Evolutionary conservation across 441 rosid species (phyloP), one percentile per base, ranked within the genome.

Genomic region (Syzygium malaccense): DNA sequence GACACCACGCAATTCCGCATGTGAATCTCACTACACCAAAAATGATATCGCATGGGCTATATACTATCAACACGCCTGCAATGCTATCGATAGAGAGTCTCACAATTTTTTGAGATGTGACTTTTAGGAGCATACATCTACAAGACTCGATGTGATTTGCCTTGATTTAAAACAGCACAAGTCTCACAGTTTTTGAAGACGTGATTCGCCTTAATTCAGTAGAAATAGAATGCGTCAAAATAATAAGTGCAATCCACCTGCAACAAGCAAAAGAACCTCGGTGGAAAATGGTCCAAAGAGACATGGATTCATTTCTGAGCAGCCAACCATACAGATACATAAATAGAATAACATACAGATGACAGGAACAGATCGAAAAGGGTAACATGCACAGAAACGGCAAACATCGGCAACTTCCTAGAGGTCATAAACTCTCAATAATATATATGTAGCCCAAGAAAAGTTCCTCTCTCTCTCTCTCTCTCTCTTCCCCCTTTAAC

Each of bases 321-420:
- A 68, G 45, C 26, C 48, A 68, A 33, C 25, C 25, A 66, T 17
- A 18, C 25, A 32, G 25, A 32, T 66, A 66, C 78, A 18, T 66
- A 32, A 8, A 66, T 66, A 32, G 78, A 18, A 32, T 66, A 32
- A 18, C 78, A 32, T 18, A 66, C 26, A 32, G 2, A 66, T 0
- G 0, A 17, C 32, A 25, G 25, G 0, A 66, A 66, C 25, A 32
- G 13, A 85, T 53, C 45, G 86, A 55, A 9, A 85, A 30, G 41
- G 7, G 86, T 85, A 90, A 88, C 90, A 91, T 90, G 87, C 91
- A 91, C 89, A 88, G 91, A 92, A 88, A 90, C 51, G 92, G 88
- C 90, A 92, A 91, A 86, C 89, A 92, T 33, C 10, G 87, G 86
- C 55, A 32, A 89, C 91, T 92, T 90, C 92, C 95, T 93, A 91